Base-by-base conservation (phyloP, 169 alveolate species). In the Cryptosporidium ubiquitum region DNA sequence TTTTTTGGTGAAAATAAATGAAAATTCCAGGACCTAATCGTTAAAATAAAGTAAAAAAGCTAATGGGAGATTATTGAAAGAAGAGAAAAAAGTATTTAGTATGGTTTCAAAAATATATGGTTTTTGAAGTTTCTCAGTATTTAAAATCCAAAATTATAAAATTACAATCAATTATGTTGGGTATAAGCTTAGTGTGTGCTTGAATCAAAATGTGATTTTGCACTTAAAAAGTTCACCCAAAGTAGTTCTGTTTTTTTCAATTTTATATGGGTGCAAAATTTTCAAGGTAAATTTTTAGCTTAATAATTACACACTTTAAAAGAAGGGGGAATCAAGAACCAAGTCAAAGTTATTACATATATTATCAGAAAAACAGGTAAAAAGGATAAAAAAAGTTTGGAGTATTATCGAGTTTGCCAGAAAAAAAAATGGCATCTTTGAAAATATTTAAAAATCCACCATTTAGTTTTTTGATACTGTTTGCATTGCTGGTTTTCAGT, bases 361-460 rank as follows among this genome's bases (percentile, higher is more conserved):
- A 55, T 55, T 6, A 26, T 12, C 35, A 55, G 66, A 20, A 55
- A 55, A 55, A 23, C 9, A 26, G 10, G 35, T 55, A 55, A 52
- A 55, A 2, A 55, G 37, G 66, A 1, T 12, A n/a, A 23, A 55
- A 55, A 55, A n/a, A 23, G 29, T n/a, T 26, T 12, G 18, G 1
- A 16, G 9, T 26, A 55, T n/a, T 26, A 20, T 20, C 2, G 55
- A 20, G 16, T 55, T 52, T 33, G 85, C 85, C 85, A 71, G 51
- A 64, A 33, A 64, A 64, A 33, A 64, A 71, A 52, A 55, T 71
- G 85, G 70, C 68, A 71, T 42, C 51, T 49, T 7, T 23, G 16
- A 52, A 52, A n/a, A 23, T 52, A 55, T 29, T 29, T 10, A 47
- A 29, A 3, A 29, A 3, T 71, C 51, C 69, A 26, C 66, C 47